Conservation (phyloP, 306 rosid genomes). For the Corylus americana region DNA sequence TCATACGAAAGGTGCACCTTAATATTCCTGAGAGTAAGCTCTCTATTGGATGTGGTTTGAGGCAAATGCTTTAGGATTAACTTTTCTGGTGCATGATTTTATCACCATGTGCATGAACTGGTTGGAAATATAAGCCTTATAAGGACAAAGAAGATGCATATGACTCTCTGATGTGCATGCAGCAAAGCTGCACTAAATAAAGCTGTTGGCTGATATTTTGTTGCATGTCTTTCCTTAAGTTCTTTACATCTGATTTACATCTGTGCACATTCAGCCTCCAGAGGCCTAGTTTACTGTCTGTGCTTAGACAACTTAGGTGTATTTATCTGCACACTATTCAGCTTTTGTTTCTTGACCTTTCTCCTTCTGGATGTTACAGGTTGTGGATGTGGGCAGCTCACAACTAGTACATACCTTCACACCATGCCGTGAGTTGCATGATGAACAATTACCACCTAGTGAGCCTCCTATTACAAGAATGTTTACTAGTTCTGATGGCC, state of each 20-base stretch:
- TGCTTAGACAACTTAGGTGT: slow-evolving; percentile 3
- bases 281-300: background rate
- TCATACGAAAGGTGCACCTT: background rate
- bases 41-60: background rate
- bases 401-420: slow-evolving; percentile 68
- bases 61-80: background rate
- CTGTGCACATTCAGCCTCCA: background rate
- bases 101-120: background rate
- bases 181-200: too few relatives aligned
- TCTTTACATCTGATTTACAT: background rate
- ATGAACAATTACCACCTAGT: slow-evolving; percentile 58
- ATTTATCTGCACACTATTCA: slow-evolving; percentile 2
- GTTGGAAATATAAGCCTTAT: background rate
- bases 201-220: too few relatives aligned
- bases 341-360: slow-evolving; percentile 20
- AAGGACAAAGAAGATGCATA: too few relatives aligned
- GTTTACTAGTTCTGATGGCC: slow-evolving; percentile 90
- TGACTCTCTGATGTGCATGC: too few relatives aligned
- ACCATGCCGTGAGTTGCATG: slow-evolving; percentile 55
- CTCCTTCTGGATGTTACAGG: slow-evolving; percentile 46
- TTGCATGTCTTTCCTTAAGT: background rate
- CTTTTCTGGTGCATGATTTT: background rate
- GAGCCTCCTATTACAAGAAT: slow-evolving; percentile 95
- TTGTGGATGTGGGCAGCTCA: slow-evolving; percentile 59
- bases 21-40: background rate